Percentiles rank a stretch among this genome's conserved stretches.
phyloP scores from a whole-genome alignment of 345 rosid species.

The Eucalyptus lansdowneana region DNA sequence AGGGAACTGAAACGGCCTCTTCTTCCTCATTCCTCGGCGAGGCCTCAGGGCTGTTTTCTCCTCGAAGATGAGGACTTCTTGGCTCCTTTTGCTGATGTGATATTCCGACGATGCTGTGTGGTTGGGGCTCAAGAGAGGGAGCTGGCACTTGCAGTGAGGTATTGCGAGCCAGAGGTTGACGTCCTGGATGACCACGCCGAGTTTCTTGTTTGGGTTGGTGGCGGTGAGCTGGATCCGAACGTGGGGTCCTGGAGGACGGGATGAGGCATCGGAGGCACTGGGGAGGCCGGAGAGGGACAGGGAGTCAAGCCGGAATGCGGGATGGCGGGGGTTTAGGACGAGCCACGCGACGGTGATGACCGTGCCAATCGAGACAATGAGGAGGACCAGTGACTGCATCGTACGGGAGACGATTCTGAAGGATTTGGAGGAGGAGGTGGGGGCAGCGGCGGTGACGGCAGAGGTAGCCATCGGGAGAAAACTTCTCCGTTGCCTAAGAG shows the following conservation, averaged over 20 bases:
- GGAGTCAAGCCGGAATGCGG: not conserved
- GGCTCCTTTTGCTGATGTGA: not conserved
- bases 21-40: not conserved
- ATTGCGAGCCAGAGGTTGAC: not conserved
- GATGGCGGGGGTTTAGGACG: not conserved
- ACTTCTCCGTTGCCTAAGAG: not conserved
- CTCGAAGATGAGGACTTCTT: not conserved
- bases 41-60: not conserved
- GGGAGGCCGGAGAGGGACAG: not conserved
- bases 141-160: not conserved
- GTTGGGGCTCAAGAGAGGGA: not conserved
- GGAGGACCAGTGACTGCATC: not conserved
- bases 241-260: not conserved
- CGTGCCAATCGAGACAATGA: not conserved
- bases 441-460: not conserved
- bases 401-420: not conserved
- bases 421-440: not conserved
- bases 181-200: not conserved
- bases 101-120: not conserved
- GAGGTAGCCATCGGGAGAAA: not conserved
- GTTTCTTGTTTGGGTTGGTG: not conserved
- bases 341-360: not conserved
- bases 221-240: not conserved
- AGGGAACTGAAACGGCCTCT: not conserved
- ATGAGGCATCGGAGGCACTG: not conserved